A percentile compares a stretch with the other conserved stretches of the same genome.
Evolutionary conservation across 2,329 filamentous ascomycete genomes (phyloP).

Genomic region (Fulvia fulva): DNA sequence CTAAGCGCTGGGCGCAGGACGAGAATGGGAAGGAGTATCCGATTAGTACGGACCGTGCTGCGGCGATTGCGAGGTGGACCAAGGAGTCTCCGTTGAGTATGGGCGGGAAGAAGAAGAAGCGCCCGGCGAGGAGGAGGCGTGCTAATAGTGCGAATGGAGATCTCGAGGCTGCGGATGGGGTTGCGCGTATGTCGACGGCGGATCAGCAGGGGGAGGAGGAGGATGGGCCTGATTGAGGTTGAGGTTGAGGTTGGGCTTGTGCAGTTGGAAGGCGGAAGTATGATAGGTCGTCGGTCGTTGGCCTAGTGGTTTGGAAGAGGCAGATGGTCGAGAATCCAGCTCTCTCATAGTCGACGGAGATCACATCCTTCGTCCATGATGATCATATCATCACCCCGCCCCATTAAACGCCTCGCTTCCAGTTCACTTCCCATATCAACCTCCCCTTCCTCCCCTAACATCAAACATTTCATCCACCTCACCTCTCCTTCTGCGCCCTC

Average conservation of each 20-base stretch:
- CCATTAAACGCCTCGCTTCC: not conserved
- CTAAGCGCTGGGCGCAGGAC: slow-evolving; percentile 60
- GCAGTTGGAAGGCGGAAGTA: not conserved
- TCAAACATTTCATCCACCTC: too few relatives aligned
- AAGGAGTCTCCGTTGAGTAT: slow-evolving; percentile 42
- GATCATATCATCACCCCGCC: not conserved
- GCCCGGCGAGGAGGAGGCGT: slow-evolving; percentile 30
- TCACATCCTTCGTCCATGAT: not conserved
- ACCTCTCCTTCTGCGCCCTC: slow-evolving; percentile 38
- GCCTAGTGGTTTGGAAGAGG: not conserved
- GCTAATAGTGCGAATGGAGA: slow-evolving; percentile 13
- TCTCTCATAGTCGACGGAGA: too few relatives aligned
- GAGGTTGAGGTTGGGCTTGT: not conserved
- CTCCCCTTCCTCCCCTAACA: not conserved
- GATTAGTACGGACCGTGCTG: slow-evolving; percentile 65
- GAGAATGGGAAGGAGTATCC: slow-evolving; percentile 66
- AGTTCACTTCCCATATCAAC: too few relatives aligned
- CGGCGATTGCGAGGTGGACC: slow-evolving; percentile 67
- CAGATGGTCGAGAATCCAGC: not conserved
- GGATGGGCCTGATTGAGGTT: slow-evolving; percentile 22
- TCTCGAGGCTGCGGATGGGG: slow-evolving; percentile 11
- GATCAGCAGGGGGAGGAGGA: slow-evolving; percentile 26
- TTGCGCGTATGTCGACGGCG: slow-evolving; percentile 13
- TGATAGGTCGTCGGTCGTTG: not conserved
- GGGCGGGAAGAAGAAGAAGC: slow-evolving; percentile 35